These are phyloP conservation scores for Passiflora organensis DNA, from an alignment of 345 rosid genomes.

Conservation along the genomic window DNA sequence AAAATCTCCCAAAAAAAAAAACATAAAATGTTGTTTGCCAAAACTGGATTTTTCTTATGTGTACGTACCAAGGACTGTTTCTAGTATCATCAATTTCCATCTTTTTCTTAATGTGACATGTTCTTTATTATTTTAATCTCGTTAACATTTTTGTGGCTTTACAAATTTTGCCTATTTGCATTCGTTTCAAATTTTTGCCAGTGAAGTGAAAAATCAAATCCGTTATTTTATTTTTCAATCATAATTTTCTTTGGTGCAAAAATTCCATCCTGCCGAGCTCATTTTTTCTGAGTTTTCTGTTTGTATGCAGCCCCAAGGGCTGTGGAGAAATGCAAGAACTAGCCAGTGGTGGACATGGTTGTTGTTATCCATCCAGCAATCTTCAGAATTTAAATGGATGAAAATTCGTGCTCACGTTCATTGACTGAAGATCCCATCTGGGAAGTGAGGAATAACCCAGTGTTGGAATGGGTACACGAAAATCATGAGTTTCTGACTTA, in stretches of 20 bases:
- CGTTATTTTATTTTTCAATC: neutral
- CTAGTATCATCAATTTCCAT: too few relatives aligned
- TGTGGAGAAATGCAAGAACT: constrained; percentile 51
- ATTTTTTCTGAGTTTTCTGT: neutral
- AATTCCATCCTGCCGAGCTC: neutral
- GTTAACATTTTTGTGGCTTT: too few relatives aligned
- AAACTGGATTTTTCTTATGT: too few relatives aligned
- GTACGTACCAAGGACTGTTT: too few relatives aligned
- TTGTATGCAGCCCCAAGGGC: constrained; percentile 57
- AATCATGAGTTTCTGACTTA: constrained; percentile 25
- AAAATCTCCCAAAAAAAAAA: too few relatives aligned
- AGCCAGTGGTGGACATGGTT: constrained; percentile 18
- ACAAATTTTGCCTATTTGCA: neutral
- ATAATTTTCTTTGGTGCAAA: neutral
- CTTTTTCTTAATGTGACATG: too few relatives aligned
- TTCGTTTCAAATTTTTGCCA: neutral
- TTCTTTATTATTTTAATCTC: too few relatives aligned
- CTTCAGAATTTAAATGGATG: constrained; percentile 1
- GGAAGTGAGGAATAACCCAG: constrained; percentile 1
- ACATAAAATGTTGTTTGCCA: too few relatives aligned
- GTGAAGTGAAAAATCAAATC: constrained; percentile 1
- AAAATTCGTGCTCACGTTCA: constrained; percentile 4
- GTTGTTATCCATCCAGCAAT: constrained; percentile 26
- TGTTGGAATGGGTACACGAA: constrained; percentile 25
- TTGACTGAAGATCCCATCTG: constrained; percentile 1